Evolutionary conservation across 306 rosid genomes (phyloP).

Genomic region (Castanopsis chinensis): DNA sequence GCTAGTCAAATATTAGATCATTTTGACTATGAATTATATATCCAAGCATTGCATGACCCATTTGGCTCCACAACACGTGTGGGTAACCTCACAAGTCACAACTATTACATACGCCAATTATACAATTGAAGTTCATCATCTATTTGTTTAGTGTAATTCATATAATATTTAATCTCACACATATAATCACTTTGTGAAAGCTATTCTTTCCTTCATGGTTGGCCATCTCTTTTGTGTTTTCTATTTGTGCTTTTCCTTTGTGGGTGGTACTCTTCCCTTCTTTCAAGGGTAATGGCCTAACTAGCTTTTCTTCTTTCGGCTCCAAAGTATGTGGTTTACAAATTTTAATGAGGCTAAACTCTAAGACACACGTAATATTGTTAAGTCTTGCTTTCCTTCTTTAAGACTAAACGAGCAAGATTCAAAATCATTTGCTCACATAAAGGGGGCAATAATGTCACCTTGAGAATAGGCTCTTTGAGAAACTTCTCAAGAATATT

Average conservation of each 20-base stretch:
- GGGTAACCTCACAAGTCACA: slow-evolving; percentile 6
- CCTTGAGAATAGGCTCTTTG: neutral
- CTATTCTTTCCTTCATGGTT: neutral
- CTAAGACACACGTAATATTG: slow-evolving; percentile 5
- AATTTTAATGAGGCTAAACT: neutral
- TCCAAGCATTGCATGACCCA: slow-evolving; percentile 1
- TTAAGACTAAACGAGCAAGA: neutral
- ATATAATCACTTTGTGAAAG: slow-evolving; percentile 8
- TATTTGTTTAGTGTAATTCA: neutral
- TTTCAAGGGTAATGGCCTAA: slow-evolving; percentile 40
- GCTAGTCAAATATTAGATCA: slow-evolving; percentile 2
- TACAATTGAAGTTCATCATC: neutral
- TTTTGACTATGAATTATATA: slow-evolving; percentile 7
- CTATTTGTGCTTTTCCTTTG: neutral
- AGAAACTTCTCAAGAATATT: neutral
- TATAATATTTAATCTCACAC: neutral
- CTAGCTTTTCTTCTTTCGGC: slow-evolving; percentile 64
- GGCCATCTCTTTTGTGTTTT: slow-evolving; percentile 6
- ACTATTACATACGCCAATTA: neutral
- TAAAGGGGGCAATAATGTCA: neutral
- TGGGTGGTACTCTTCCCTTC: slow-evolving; percentile 27
- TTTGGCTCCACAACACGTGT: slow-evolving; percentile 12
- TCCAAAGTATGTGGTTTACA: slow-evolving; percentile 25
- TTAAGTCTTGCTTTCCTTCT: slow-evolving; percentile 13
- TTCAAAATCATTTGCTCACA: neutral